Evolutionary conservation across 208 protist species (phyloP).

Genomic region (Wallacemonas collosoma): DNA sequence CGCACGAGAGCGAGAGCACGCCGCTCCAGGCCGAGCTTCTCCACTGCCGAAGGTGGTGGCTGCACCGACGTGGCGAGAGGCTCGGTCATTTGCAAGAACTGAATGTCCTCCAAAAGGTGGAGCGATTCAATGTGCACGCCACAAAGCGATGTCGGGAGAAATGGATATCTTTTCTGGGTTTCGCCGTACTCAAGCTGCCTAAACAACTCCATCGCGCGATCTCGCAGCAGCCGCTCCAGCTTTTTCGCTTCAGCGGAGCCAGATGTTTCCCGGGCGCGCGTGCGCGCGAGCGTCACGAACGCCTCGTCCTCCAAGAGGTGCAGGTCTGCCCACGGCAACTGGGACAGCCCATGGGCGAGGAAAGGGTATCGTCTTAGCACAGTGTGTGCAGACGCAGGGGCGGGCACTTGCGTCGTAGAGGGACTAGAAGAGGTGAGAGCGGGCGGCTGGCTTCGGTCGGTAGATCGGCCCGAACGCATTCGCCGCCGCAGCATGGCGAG

Average conservation of each 20-base stretch:
- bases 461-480: constrained; percentile 13
- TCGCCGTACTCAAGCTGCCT: constrained; percentile 47
- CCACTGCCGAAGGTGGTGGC: constrained; percentile 6
- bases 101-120: constrained; percentile 40
- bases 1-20: constrained; percentile 42
- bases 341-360: constrained; percentile 36
- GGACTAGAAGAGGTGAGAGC: background rate
- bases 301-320: constrained; percentile 51
- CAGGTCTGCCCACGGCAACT: constrained; percentile 63
- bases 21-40: constrained; percentile 28
- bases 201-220: constrained; percentile 58
- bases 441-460: background rate
- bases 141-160: constrained; percentile 49
- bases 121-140: constrained; percentile 58
- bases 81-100: constrained; percentile 39
- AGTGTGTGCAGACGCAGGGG: no score
- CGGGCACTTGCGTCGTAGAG: background rate
- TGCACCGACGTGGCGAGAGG: constrained; percentile 16
- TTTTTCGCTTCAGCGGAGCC: constrained; percentile 26
- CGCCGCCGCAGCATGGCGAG: constrained; percentile 33
- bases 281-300: constrained; percentile 58
- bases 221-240: constrained; percentile 54
- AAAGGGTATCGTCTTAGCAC: constrained; percentile 63
- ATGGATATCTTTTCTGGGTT: constrained; percentile 54
- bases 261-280: constrained; percentile 29